phyloP scores from a whole-genome alignment of 1,284 basidiomycete species.

The Puccinia brachypodii region DNA sequence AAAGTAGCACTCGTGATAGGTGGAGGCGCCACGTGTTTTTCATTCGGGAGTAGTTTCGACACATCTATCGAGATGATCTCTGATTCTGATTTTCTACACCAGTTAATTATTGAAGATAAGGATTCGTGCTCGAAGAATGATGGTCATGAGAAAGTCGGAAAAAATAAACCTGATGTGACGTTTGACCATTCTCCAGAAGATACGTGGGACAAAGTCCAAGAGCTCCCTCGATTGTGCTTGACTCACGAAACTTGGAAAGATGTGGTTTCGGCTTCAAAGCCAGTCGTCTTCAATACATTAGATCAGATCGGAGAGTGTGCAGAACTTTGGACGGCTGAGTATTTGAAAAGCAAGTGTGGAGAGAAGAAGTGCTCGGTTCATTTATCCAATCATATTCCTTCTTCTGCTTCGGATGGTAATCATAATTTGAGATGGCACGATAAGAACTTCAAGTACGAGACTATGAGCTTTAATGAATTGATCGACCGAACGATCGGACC shows the following conservation, averaged over 20 bases:
- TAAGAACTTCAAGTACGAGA: slow-evolving; percentile 45
- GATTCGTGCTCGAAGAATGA: background rate
- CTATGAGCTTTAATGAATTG: slow-evolving; percentile 36
- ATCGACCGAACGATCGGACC: slow-evolving; percentile 13
- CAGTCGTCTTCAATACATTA: slow-evolving; percentile 15
- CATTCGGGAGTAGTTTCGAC: slow-evolving; percentile 45
- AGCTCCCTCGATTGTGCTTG: background rate
- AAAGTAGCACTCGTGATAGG: slow-evolving; percentile 26
- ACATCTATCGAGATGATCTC: slow-evolving; percentile 10
- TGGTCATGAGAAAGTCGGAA: no score
- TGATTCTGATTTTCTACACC: slow-evolving; percentile 3
- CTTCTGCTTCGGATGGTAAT: no score
- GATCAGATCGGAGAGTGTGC: slow-evolving; percentile 32
- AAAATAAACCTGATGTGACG: background rate
- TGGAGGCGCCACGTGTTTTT: slow-evolving; percentile 45
- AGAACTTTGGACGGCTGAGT: slow-evolving; percentile 30
- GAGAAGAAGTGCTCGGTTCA: slow-evolving; percentile 40
- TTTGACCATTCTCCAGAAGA: slow-evolving; percentile 25
- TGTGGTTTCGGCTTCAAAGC: slow-evolving; percentile 1
- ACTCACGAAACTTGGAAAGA: slow-evolving; percentile 5
- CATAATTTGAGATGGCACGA: slow-evolving; percentile 38
- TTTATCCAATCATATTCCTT: slow-evolving; percentile 26
- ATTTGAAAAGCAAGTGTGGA: slow-evolving; percentile 31
- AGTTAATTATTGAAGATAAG: background rate
- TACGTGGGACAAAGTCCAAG: slow-evolving; percentile 28